Conservation (phyloP, 2,329 filamentous ascomycete genomes). For the Fusarium sororula region DNA sequence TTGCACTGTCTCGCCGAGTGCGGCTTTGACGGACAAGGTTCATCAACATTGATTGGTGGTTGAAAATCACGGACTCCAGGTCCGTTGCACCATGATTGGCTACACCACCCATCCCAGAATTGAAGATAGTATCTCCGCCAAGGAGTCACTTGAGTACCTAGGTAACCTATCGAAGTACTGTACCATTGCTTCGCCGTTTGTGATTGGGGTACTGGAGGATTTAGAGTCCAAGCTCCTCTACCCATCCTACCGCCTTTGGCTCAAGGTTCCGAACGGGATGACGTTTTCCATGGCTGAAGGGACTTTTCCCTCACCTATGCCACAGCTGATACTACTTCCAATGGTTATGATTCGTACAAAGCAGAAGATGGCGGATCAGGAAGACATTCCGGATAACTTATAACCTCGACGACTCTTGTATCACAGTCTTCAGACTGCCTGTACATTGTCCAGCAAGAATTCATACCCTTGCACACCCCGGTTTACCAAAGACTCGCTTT, state of each 20-base stretch:
- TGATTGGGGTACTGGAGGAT: background rate
- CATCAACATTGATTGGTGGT: background rate
- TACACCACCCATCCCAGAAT: background rate
- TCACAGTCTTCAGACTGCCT: background rate
- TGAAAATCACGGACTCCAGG: background rate
- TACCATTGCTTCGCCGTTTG: background rate
- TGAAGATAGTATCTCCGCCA: background rate
- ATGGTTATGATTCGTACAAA: background rate
- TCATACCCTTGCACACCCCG: background rate
- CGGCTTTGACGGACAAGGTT: background rate
- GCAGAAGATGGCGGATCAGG: background rate
- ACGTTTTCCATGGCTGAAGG: background rate
- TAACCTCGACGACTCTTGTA: background rate
- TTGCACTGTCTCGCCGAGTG: conserved; percentile 15
- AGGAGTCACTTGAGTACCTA: background rate
- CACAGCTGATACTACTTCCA: background rate
- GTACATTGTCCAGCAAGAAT: background rate
- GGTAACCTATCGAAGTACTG: background rate
- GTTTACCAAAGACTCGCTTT: background rate
- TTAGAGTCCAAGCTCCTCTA: background rate
- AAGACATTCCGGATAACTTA: background rate
- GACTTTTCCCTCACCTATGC: background rate
- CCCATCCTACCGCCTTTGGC: background rate
- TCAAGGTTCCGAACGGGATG: background rate
- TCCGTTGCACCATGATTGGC: background rate